Base-by-base conservation (phyloP, 2,329 filamentous ascomycete genomes). In the Grosmannia serpens region DNA sequence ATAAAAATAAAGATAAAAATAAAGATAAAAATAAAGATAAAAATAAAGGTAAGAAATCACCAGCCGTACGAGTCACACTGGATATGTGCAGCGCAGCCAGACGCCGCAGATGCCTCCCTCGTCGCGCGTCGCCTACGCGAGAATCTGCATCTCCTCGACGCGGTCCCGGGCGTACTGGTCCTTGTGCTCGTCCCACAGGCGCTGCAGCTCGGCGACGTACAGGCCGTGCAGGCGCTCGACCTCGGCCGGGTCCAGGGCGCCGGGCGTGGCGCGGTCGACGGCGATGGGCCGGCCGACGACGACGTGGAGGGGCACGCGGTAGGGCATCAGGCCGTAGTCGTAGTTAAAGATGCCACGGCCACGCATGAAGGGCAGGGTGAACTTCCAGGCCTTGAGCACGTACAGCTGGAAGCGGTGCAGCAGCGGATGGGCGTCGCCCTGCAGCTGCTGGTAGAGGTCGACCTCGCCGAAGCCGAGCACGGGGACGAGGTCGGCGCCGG, bases 261-360 rank as follows among this genome's bases (percentile, higher is more conserved):
- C 62, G 20, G 56, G 63, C 11, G 61, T 74, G 24, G 78, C 73
- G 61, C 79, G 75, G 55, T 79, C 74, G 7, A 96, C 86, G 62
- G 78, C 76, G 61, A 96, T 90, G 0, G 92, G 91, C 56, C 82
- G 79, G 4, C 92, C 92, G 17, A 96, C 88, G 15, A 99, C 91
- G 53, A 96, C 83, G 68, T 97, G 94, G 60, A 99, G 76, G 13
- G 90, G 86, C 55, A 86, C 79, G 15, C 94, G 84, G 70, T 96
- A 97, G 0, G 94, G 94, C 89, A 97, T 91, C 66, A 97, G 75
- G 4, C 94, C 94, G 17, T 96, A 89, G 70, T 99, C 94, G 69
- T 99, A 97, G 71, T 99, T 99, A 74, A 97, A 96, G 47, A 97
- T 86, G 15, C 92, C 92, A 29, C 91, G 77, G 3, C 91, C 92